Percentiles rank a stretch among this genome's conserved stretches.
These are phyloP conservation scores for Adansonia rubrostipa DNA, from an alignment of 441 rosid genomes.

Conservation along the genomic window DNA sequence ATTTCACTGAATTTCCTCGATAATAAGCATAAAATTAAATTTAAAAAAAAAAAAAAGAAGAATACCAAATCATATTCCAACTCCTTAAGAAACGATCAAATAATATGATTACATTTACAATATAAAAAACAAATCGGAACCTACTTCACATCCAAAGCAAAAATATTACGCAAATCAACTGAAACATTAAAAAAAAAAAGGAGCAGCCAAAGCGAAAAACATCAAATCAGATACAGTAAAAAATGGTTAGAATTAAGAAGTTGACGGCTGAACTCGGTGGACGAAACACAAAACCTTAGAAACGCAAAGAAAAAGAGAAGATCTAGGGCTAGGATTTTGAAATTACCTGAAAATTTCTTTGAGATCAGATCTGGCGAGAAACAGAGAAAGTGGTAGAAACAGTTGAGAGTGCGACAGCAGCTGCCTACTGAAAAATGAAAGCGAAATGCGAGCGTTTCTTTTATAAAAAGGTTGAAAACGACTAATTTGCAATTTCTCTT, in stretches of 20 bases:
- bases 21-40: not conserved
- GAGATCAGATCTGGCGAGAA: slow-evolving; percentile 20
- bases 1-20: not conserved
- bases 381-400: not conserved
- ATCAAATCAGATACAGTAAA: slow-evolving; percentile 1
- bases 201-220: slow-evolving; percentile 1
- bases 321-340: slow-evolving; percentile 17
- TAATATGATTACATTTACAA: slow-evolving; percentile 3
- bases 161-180: not conserved
- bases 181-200: not conserved
- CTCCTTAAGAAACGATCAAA: not conserved
- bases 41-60: not conserved
- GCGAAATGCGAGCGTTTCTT: slow-evolving; percentile 17
- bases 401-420: not conserved
- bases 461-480: slow-evolving; percentile 3
- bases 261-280: slow-evolving; percentile 10
- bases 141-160: not conserved
- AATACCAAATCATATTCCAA: not conserved
- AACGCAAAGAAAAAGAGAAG: not conserved
- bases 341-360: slow-evolving; percentile 8
- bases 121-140: not conserved
- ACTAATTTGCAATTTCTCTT: not conserved
- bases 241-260: not conserved
- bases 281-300: not conserved
- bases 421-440: slow-evolving; percentile 14